Evolutionary conservation across 352 stramenopile species (phyloP), one percentile per base, ranked within the genome.

Genomic region (Phytophthora uliginosa): DNA sequence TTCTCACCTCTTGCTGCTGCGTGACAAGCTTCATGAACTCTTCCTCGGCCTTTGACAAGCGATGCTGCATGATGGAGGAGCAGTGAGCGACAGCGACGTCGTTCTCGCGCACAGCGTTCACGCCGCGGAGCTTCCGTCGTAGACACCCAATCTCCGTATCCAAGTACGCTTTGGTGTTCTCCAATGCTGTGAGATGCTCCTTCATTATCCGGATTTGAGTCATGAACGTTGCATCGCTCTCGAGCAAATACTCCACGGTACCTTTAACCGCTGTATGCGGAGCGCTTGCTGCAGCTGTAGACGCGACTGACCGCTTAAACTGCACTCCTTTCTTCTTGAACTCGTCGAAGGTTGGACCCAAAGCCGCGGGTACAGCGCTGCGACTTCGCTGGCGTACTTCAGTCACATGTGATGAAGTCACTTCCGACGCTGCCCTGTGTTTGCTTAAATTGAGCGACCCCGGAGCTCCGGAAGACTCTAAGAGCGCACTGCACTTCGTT

Each of bases 1-100:
- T 82, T 31, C 82, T 85, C 33, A 92, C 75, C n/a, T 88, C 73
- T 59, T 85, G 77, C 71, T 94, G 87, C 24, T 83, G 68, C 1
- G 81, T 93, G 45, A 93, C 75, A 8, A 91, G 72, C 58, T 93
- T 94, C 87, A 94, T 94, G 64, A 81, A 93, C 59, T 94, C 87
- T 59, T 92, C 86, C 51, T 94, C 85, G 0, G 84, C 84, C 60
- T 94, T 94, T 9, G 81, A 79, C 28, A 94, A 66, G 0, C 87
- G 85, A 54, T 92, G 84, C 69, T 93, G 85, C 84, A 94, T 90
- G 63, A 94, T 88, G 6, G 87, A 82, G 10, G 79, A 83, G 53
- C 85, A 94, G 61, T 94, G 85, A 10, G 87, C 87, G 4, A 94
- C 85, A 1, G 87, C 87, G 2, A 90, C 74, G 62, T 94, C 87